Percentiles rank a stretch among this genome's conserved stretches.
phyloP scores from a whole-genome alignment of 345 rosid species.

The Psidium guajava region DNA sequence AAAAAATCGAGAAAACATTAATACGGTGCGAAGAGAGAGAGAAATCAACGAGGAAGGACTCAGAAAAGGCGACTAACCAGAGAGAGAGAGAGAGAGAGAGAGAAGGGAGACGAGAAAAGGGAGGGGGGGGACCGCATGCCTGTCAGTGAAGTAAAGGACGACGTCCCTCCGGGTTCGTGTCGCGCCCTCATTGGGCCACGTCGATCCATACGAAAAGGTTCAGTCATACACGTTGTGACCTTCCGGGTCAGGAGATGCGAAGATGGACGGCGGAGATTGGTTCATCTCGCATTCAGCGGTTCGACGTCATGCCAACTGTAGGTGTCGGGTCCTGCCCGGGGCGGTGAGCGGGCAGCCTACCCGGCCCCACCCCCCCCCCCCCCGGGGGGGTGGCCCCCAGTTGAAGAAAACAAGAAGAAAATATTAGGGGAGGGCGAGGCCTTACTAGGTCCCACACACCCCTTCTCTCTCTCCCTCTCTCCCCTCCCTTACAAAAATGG shows the following conservation, averaged over 20 bases:
- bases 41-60: neutral
- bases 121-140: constrained; percentile 61
- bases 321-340: constrained; percentile 67
- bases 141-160: constrained; percentile 34
- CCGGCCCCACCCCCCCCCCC: constrained; percentile 25
- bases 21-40: neutral
- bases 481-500: neutral
- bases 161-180: constrained; percentile 20
- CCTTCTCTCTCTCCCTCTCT: neutral
- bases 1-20: neutral
- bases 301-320: constrained; percentile 65
- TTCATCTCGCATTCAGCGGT: constrained; percentile 26
- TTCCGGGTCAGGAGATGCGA: neutral
- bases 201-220: neutral
- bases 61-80: neutral
- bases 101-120: too few relatives aligned
- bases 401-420: constrained; percentile 1
- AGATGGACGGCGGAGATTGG: constrained; percentile 49
- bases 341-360: constrained; percentile 63
- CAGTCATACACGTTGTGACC: constrained; percentile 26
- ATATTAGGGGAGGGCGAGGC: neutral
- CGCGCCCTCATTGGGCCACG: constrained; percentile 40
- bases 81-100: neutral
- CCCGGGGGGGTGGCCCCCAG: constrained; percentile 61
- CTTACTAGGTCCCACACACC: neutral